phyloP scores from a whole-genome alignment of 192 early-diverging fungal species.

The Cladochytrium replicatum region DNA sequence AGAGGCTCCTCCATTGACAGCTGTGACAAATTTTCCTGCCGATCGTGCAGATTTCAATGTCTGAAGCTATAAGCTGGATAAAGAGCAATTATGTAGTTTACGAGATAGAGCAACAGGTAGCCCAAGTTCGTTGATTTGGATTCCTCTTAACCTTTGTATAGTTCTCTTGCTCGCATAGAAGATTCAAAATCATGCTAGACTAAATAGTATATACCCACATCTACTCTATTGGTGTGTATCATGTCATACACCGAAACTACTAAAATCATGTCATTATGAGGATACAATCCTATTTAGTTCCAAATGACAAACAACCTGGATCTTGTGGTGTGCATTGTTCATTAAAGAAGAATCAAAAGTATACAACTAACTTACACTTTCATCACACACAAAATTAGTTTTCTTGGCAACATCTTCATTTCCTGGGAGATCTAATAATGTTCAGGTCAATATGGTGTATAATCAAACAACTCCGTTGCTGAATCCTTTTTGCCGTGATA shows the following conservation, averaged over 20 bases:
- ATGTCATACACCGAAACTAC: slow-evolving; percentile 45
- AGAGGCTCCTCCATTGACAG: slow-evolving; percentile 33
- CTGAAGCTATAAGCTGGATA: neutral
- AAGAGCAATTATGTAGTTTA: slow-evolving; percentile 36
- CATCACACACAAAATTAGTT: slow-evolving; percentile 43
- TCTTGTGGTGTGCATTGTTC: slow-evolving; percentile 14
- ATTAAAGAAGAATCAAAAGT: slow-evolving; percentile 1
- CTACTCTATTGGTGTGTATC: slow-evolving; percentile 40
- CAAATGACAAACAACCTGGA: slow-evolving; percentile 40
- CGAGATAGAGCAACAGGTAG: slow-evolving; percentile 47
- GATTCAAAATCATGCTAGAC: slow-evolving; percentile 10
- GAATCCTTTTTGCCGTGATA: no score
- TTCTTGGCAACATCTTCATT: slow-evolving; percentile 37
- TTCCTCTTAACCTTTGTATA: slow-evolving; percentile 42
- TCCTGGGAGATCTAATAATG: slow-evolving; percentile 19
- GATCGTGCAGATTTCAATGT: neutral
- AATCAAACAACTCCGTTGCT: no score
- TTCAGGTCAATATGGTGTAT: no score
- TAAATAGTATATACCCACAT: neutral
- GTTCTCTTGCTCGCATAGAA: slow-evolving; percentile 36
- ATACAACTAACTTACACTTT: slow-evolving; percentile 23
- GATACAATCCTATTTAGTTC: slow-evolving; percentile 39
- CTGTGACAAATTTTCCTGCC: slow-evolving; percentile 25
- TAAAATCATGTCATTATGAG: slow-evolving; percentile 35
- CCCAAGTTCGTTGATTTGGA: slow-evolving; percentile 38